phyloP scores from a whole-genome alignment of 2,329 filamentous ascomycete species.

The Chaetomium strumarium region DNA sequence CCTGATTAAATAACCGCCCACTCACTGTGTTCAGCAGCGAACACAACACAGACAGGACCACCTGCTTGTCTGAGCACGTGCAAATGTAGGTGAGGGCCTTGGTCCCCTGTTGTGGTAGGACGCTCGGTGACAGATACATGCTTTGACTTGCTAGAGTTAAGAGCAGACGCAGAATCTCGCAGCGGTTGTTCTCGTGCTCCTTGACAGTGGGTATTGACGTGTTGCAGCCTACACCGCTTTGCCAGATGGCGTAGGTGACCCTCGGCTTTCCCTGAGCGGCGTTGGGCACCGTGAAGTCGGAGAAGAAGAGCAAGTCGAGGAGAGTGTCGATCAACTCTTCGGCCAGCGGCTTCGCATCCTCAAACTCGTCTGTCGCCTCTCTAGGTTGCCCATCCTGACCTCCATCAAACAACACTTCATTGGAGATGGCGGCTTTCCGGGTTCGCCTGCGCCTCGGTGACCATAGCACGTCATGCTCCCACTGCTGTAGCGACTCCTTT shows the following conservation, averaged over 20 bases:
- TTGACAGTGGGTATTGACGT: conserved; percentile 80
- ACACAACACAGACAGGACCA: conserved; percentile 83
- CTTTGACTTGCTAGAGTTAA: conserved; percentile 83
- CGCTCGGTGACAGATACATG: conserved; percentile 80
- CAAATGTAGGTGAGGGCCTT: conserved; percentile 84
- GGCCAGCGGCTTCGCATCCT: conserved; percentile 78
- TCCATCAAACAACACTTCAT: conserved; percentile 82
- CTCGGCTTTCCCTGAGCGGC: conserved; percentile 67
- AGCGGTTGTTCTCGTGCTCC: conserved; percentile 88
- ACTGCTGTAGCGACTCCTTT: conserved; percentile 70
- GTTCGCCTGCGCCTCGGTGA: conserved; percentile 64
- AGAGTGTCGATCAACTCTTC: conserved; percentile 91
- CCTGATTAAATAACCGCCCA: conserved; percentile 19
- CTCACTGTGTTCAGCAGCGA: conserved; percentile 88
- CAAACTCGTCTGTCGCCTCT: conserved; percentile 56
- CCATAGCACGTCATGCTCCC: conserved; percentile 97
- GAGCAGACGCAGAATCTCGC: conserved; percentile 80
- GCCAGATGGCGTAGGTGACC: conserved; percentile 93
- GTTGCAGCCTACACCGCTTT: conserved; percentile 95
- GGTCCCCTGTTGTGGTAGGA: conserved; percentile 76
- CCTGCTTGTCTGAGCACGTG: conserved; percentile 82
- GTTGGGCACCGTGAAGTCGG: conserved; percentile 77
- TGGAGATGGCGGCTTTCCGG: conserved; percentile 57
- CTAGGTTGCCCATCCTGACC: conserved; percentile 50
- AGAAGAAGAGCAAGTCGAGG: conserved; percentile 84